Base-by-base conservation (phyloP, 2,329 filamentous ascomycete genomes). In the Ophiocordyceps camponoti-leonardi region DNA sequence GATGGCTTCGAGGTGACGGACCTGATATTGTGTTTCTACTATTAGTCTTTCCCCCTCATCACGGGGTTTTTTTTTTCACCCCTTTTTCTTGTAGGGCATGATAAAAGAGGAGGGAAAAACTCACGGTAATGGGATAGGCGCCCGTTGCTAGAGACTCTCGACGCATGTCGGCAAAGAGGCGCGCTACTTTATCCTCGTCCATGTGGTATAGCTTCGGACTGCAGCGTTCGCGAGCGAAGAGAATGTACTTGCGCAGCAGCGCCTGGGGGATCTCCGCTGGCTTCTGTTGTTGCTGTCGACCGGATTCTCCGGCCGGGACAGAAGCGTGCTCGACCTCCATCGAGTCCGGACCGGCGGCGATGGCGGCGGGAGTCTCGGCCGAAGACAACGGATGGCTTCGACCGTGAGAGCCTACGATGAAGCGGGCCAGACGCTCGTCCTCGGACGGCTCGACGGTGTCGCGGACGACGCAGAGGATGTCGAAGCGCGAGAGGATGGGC, bases 1-100 rank as follows among this genome's bases (percentile, higher is more conserved):
- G 58, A 96, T 95, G 50, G 90, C 90, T 73, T 98, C 92, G 31
- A 98, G 71, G 67, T 98, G 92, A 69, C 92, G 88, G 52, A 95
- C 86, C 87, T 94, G 14, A 0, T n/a, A n/a, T 18, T 22, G 18
- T 14, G 20, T 41, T 18, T 40, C n/a, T n/a, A n/a, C n/a, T 18
- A 39, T 41, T 28, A 14, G 22, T 23, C 6, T 23, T 23, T 3
- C 22, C 22, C 22, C 6, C n/a, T n/a, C n/a, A n/a, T n/a, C n/a
- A n/a, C n/a, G n/a, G n/a, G n/a, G n/a, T n/a, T n/a, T n/a, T n/a
- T n/a, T n/a, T n/a, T n/a, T n/a, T n/a, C n/a, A n/a, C n/a, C n/a
- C 22, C 4, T 23, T 23, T 6, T 39, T 11, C n/a, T 39, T 39
- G n/a, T 4, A 7, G n/a, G 18, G 16, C 4, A 19, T 18, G n/a